Evolutionary conservation across 1,139 yeast genomes (phyloP), one percentile per base, ranked within the genome.

Genomic region (Zygotorulaspora mrakii): DNA sequence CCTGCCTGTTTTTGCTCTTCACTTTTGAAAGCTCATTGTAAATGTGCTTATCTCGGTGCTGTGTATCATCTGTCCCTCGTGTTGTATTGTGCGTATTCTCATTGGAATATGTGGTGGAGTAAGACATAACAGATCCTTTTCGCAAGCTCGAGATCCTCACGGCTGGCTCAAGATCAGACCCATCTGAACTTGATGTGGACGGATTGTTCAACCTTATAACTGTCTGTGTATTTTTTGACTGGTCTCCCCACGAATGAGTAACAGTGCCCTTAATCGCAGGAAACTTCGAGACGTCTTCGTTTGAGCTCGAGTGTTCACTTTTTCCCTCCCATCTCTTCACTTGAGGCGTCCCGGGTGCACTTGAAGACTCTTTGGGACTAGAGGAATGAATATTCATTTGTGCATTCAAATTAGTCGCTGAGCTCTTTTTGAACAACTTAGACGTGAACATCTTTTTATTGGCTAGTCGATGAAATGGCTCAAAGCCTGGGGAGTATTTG

Each of bases 181-280:
- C 9, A 14, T 27, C 35, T 21, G 23, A 25, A 16, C 18, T 26
- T 2, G 29, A 16, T n/a, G n/a, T 13, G 9, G 36, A 23, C 7
- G 45, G 41, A 21, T 44, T 40, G 39, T 60, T 59, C 33, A 60
- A 42, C 18, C 53, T 42, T 14, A 60, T 60, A 1, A 60, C 55
- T 21, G 52, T 45, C 12, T 50, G 48, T 5, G 52, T 39, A 21
- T 39, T 27, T 27, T 52, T 44, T 13, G 45, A 35, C 17, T 49
- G 21, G 27, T 45, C 39, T 1, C 70, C 70, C 70, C 70, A 66
- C 24, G 65, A 66, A 46, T 66, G 71, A 6, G 65, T 64, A 18
- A 66, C 52, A 3, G 70, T 66, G 1, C 71, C 71, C 21, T 58
- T 59, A 5, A 66, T 66, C 0, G 65, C 57, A 1, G 68, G 67